Evolutionary conservation across 768 basidiomycete genomes (phyloP).

Genomic region (Roridomyces roridus): DNA sequence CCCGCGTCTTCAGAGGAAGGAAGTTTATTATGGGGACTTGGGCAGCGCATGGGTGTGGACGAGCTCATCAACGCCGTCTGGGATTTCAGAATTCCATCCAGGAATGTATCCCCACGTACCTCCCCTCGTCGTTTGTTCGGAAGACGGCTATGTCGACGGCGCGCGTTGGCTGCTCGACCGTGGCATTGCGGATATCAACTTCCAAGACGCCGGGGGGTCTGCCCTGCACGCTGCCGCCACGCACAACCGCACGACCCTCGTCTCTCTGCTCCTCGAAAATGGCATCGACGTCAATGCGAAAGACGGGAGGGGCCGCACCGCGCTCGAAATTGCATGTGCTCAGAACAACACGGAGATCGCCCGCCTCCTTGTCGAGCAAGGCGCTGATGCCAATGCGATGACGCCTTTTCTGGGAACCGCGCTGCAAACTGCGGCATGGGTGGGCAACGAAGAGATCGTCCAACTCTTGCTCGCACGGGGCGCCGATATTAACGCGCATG

Average conservation of each 20-base stretch:
- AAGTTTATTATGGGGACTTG: too few relatives aligned
- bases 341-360: background rate
- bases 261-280: background rate
- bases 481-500: background rate
- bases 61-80: too few relatives aligned
- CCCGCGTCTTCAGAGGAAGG: too few relatives aligned
- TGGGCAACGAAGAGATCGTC: background rate
- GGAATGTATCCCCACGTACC: too few relatives aligned
- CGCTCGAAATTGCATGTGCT: background rate
- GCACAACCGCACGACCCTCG: background rate
- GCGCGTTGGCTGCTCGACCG: background rate
- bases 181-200: conserved; percentile 8
- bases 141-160: background rate
- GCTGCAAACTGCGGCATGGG: background rate
- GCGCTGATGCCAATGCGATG: background rate
- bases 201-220: background rate
- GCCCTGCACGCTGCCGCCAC: background rate
- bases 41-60: too few relatives aligned
- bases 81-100: too few relatives aligned
- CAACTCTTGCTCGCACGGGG: background rate
- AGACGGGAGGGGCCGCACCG: background rate
- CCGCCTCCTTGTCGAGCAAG: background rate
- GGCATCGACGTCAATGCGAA: background rate
- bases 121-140: too few relatives aligned
- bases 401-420: background rate